Percentiles rank a stretch among this genome's conserved stretches.
Evolutionary conservation across 2,329 filamentous ascomycete genomes (phyloP).

Genomic region (Fusarium citri): DNA sequence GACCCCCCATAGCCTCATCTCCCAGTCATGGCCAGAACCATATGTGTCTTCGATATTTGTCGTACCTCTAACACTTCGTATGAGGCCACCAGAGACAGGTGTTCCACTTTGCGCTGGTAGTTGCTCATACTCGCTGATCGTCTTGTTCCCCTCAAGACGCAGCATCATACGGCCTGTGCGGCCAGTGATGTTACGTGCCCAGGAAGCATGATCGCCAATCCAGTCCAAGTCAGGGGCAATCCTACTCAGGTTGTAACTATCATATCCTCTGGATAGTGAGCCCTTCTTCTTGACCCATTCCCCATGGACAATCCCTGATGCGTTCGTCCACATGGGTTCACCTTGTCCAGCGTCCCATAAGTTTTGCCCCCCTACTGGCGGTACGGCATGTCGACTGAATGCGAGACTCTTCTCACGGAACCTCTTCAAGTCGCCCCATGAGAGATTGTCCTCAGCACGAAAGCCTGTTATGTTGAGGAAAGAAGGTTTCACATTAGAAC

Average conservation of each 20-base stretch:
- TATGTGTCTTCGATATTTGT: slow-evolving; percentile 78
- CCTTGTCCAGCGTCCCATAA: slow-evolving; percentile 54
- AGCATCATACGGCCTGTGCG: slow-evolving; percentile 75
- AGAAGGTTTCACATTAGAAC: slow-evolving; percentile 52
- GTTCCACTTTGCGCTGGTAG: slow-evolving; percentile 48
- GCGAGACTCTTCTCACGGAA: slow-evolving; percentile 75
- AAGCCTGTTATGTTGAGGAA: slow-evolving; percentile 83
- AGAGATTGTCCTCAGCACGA: slow-evolving; percentile 77
- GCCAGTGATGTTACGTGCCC: slow-evolving; percentile 85
- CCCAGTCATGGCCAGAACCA: slow-evolving; percentile 77
- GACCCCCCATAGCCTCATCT: slow-evolving; percentile 83
- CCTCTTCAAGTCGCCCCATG: slow-evolving; percentile 77
- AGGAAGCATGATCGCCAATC: slow-evolving; percentile 67
- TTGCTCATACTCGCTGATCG: slow-evolving; percentile 59
- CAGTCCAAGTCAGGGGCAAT: slow-evolving; percentile 76
- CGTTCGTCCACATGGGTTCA: slow-evolving; percentile 76
- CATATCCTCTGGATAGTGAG: slow-evolving; percentile 59
- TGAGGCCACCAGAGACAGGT: slow-evolving; percentile 61
- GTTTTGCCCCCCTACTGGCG: slow-evolving; percentile 56
- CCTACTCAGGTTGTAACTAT: slow-evolving; percentile 71
- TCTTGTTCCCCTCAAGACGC: slow-evolving; percentile 68
- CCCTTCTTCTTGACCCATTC: slow-evolving; percentile 74
- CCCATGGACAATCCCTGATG: slow-evolving; percentile 81
- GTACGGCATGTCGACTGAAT: slow-evolving; percentile 66
- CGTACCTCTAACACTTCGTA: slow-evolving; percentile 76